A percentile compares a stretch with the other conserved stretches of the same genome.
Conservation (phyloP, 768 basidiomycete species). For the Gautieria morchelliformis region DNA sequence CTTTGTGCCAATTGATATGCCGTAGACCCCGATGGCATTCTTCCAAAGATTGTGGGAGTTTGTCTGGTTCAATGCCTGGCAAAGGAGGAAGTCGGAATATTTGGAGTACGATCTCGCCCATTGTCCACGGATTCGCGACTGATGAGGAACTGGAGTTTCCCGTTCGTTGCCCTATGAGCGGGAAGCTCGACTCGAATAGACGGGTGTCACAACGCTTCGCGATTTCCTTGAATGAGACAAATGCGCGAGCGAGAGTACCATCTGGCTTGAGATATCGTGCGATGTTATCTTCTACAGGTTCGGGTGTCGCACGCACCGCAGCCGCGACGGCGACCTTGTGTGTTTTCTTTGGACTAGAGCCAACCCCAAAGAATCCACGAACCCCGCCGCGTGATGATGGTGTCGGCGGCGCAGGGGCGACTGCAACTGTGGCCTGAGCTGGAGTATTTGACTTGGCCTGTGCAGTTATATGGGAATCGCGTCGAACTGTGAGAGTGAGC, state of each 20-base stretch:
- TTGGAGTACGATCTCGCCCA: conserved; percentile 83
- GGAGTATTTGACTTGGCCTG: conserved; percentile 61
- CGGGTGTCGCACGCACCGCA: conserved; percentile 30
- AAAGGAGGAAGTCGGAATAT: conserved; percentile 84
- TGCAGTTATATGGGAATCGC: conserved; percentile 74
- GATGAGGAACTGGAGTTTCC: conserved; percentile 26
- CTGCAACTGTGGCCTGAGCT: conserved; percentile 26
- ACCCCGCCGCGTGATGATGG: conserved; percentile 51
- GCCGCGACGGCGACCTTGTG: conserved; percentile 25
- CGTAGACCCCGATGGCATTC: conserved; percentile 84
- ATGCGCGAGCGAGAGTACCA: conserved; percentile 80
- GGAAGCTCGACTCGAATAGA: conserved; percentile 74
- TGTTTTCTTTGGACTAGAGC: conserved; percentile 51
- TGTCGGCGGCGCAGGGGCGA: conserved; percentile 31
- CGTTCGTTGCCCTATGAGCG: conserved; percentile 66
- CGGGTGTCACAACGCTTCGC: conserved; percentile 75
- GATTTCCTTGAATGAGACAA: conserved; percentile 84
- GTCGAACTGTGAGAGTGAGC: conserved; percentile 75
- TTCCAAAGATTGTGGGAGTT: conserved; percentile 80
- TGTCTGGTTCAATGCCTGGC: conserved; percentile 66
- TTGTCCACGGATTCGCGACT: conserved; percentile 47
- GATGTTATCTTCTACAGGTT: conserved; percentile 55
- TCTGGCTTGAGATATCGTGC: conserved; percentile 77
- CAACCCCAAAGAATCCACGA: conserved; percentile 60
- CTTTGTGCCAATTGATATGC: conserved; percentile 90